These are phyloP conservation scores for Colletotrichum sp. DNA, from an alignment of 2,329 filamentous ascomycete genomes.

Conservation along the genomic window DNA sequence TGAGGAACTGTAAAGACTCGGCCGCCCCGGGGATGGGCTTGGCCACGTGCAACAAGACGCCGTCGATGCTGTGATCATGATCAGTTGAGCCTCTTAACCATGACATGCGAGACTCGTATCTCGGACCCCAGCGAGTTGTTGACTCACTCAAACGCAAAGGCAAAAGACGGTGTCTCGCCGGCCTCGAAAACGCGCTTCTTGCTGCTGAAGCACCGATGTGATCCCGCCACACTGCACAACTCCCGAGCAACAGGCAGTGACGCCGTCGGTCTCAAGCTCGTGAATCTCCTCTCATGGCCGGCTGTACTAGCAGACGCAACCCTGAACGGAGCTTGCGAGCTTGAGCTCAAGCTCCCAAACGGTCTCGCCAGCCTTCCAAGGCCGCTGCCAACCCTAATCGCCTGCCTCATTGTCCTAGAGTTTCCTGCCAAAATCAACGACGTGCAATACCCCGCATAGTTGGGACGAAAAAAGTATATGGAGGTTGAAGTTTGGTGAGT, in stretches of 20 bases:
- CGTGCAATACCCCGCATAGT: background rate
- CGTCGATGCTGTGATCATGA: slow-evolving; percentile 70
- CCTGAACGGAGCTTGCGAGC: background rate
- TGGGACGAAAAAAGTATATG: background rate
- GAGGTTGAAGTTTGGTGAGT: background rate
- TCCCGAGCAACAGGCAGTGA: background rate
- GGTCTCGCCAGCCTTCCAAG: slow-evolving; percentile 9
- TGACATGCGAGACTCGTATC: background rate
- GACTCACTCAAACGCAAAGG: slow-evolving; percentile 43
- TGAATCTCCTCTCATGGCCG: background rate
- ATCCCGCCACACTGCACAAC: background rate
- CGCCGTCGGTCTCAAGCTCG: background rate
- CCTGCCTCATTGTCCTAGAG: slow-evolving; percentile 1
- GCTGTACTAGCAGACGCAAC: background rate
- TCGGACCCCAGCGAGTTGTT: background rate
- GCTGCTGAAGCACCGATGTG: slow-evolving; percentile 1
- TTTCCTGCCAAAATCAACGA: background rate
- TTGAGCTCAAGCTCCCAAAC: background rate
- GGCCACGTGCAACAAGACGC: slow-evolving; percentile 87
- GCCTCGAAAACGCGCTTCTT: slow-evolving; percentile 17
- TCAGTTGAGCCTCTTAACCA: background rate
- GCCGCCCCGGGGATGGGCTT: slow-evolving; percentile 80
- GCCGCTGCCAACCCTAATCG: background rate
- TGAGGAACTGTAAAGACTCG: slow-evolving; percentile 75
- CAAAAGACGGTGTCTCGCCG: slow-evolving; percentile 36